phyloP scores from a whole-genome alignment of 2,329 filamentous ascomycete genomes.

The Fusarium continuum region DNA sequence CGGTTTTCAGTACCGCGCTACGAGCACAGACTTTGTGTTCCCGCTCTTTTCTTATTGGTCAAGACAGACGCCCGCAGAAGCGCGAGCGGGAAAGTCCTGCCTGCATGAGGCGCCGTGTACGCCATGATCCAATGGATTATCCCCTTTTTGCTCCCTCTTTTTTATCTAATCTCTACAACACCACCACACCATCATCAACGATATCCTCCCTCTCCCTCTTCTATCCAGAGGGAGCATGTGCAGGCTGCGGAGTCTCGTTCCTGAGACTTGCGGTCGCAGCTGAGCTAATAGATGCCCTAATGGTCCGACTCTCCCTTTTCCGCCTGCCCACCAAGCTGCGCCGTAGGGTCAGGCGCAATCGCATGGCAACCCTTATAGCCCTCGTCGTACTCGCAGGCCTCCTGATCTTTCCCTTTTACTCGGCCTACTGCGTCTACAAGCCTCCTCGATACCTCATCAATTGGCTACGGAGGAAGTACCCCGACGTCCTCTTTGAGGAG shows the following conservation, averaged over 20 bases:
- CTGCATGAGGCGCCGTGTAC: conserved; percentile 14
- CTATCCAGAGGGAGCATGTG: conserved; percentile 37
- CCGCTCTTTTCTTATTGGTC: conserved; percentile 20
- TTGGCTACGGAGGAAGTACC: conserved; percentile 76
- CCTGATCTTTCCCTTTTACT: conserved; percentile 51
- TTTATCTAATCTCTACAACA: conserved; percentile 16
- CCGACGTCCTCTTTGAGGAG: conserved; percentile 81
- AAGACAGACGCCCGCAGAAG: conserved; percentile 31
- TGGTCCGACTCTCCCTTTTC: conserved; percentile 58
- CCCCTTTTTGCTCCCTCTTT: conserved; percentile 17
- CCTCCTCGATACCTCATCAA: conserved; percentile 76
- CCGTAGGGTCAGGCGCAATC: conserved; percentile 65
- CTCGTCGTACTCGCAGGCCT: conserved; percentile 51
- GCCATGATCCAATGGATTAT: neutral
- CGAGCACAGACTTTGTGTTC: neutral
- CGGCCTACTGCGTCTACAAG: conserved; percentile 80
- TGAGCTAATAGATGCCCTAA: conserved; percentile 36
- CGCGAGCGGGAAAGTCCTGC: conserved; percentile 6
- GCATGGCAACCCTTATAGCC: conserved; percentile 63
- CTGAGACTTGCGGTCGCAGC: conserved; percentile 36
- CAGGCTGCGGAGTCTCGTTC: conserved; percentile 30
- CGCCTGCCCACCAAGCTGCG: conserved; percentile 65
- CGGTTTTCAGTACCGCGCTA: conserved; percentile 4
- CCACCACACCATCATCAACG: conserved; percentile 19
- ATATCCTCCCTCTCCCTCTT: conserved; percentile 1